These are phyloP conservation scores for Moesziomyces aphidis DNA, from an alignment of 1,284 basidiomycete genomes.

Conservation along the genomic window DNA sequence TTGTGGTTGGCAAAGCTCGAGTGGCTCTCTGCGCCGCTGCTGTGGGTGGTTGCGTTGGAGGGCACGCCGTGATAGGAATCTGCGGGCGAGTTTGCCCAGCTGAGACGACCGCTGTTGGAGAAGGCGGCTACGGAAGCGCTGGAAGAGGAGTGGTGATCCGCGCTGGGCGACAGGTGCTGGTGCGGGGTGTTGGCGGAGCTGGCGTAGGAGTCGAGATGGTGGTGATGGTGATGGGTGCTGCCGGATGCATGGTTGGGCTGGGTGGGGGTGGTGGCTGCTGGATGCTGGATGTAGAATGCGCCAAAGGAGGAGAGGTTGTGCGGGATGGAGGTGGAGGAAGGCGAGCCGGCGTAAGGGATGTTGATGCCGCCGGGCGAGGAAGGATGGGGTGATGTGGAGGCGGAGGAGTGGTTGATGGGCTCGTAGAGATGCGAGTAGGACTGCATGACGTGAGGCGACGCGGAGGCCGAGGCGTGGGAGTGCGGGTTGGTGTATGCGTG, in stretches of 20 bases:
- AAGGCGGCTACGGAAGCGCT: conserved; percentile 42
- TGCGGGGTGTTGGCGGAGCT: conserved; percentile 44
- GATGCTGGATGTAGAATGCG: conserved; percentile 50
- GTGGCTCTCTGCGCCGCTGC: conserved; percentile 44
- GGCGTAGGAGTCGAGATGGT: conserved; percentile 39
- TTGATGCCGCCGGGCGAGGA: conserved; percentile 45
- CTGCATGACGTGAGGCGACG: conserved; percentile 21
- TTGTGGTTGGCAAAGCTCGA: conserved; percentile 39
- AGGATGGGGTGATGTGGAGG: conserved; percentile 32
- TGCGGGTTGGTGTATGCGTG: neutral
- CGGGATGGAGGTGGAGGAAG: conserved; percentile 25
- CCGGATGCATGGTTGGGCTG: conserved; percentile 13
- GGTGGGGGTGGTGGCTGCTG: conserved; percentile 8
- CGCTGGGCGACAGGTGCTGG: conserved; percentile 42
- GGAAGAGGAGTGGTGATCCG: conserved; percentile 47
- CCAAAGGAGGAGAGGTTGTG: conserved; percentile 39
- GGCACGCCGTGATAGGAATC: conserved; percentile 47
- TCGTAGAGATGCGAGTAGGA: conserved; percentile 51
- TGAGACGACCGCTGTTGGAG: conserved; percentile 48
- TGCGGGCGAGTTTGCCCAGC: conserved; percentile 49
- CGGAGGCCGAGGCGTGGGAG: neutral
- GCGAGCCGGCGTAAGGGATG: conserved; percentile 41
- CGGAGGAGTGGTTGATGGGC: conserved; percentile 22
- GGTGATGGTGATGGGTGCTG: conserved; percentile 10
- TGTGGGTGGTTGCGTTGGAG: conserved; percentile 48